These are phyloP conservation scores for Magnolia changhungtana DNA, from an alignment of 164 flowering plant genomes.

Conservation along the genomic window DNA sequence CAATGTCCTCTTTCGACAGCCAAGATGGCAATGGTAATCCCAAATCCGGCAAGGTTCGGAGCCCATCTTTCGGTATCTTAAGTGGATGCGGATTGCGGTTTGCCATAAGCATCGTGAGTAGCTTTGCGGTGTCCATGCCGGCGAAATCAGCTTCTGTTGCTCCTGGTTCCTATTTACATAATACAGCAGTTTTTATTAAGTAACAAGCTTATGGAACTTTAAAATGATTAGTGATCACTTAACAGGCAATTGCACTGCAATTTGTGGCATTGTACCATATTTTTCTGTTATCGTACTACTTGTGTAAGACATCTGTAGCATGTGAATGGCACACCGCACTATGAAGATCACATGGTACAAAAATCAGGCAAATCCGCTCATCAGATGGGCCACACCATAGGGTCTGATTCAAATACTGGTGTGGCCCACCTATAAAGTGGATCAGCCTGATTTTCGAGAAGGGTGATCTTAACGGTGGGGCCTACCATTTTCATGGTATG, in stretches of 20 bases:
- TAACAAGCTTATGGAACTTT: background rate
- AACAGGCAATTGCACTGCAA: background rate
- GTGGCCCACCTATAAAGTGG: too few species aligned
- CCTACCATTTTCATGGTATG: too few species aligned
- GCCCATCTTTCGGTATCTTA: slow-evolving; percentile 30
- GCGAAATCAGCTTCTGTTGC: slow-evolving; percentile 51
- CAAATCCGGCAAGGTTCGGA: background rate
- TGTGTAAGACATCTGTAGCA: too few species aligned
- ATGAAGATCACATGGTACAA: too few species aligned
- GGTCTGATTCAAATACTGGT: too few species aligned
- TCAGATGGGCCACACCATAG: too few species aligned
- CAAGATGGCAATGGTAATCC: slow-evolving; percentile 31
- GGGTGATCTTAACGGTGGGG: too few species aligned
- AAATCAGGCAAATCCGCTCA: too few species aligned
- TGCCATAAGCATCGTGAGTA: slow-evolving; percentile 43
- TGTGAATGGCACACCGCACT: too few species aligned
- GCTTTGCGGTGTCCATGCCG: slow-evolving; percentile 30
- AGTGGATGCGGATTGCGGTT: slow-evolving; percentile 17
- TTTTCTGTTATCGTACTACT: too few species aligned
- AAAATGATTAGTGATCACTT: background rate
- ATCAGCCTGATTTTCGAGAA: too few species aligned
- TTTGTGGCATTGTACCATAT: too few species aligned
- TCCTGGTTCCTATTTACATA: slow-evolving; percentile 38
- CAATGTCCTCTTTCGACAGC: slow-evolving; percentile 51
- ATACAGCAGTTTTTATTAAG: background rate